Evolutionary conservation across 1,284 basidiomycete genomes (phyloP).

Genomic region (Kwoniella shivajii): DNA sequence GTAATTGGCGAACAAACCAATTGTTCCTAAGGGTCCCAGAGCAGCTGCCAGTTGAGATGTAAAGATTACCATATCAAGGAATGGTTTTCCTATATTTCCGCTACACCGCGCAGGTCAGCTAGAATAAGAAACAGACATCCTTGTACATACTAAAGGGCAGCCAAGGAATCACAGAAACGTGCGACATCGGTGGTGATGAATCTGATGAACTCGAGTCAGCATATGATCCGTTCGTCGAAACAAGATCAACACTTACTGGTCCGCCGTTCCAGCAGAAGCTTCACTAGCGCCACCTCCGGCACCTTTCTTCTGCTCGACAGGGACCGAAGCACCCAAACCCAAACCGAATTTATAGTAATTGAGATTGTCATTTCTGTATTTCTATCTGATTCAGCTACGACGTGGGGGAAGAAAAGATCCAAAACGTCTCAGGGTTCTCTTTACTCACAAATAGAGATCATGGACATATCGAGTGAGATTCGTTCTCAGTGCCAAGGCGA

Average conservation of each 20-base stretch:
- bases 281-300: conserved; percentile 53
- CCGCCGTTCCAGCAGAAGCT: conserved; percentile 66
- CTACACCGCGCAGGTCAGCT: conserved; percentile 44
- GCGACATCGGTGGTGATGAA: conserved; percentile 93
- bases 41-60: conserved; percentile 86
- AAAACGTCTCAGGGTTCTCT: too few relatives aligned
- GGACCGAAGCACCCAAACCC: conserved; percentile 49
- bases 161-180: conserved; percentile 83
- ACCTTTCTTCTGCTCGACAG: not conserved
- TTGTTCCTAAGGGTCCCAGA: conserved; percentile 73
- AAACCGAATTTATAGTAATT: conserved; percentile 60
- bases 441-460: conserved; percentile 78
- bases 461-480: conserved; percentile 88
- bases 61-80: conserved; percentile 89
- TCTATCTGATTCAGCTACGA: not conserved
- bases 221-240: not conserved
- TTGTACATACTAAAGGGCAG: conserved; percentile 77
- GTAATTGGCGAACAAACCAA: conserved; percentile 81
- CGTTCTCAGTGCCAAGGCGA: conserved; percentile 81
- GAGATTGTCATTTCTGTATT: conserved; percentile 52
- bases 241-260: conserved; percentile 60
- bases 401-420: not conserved
- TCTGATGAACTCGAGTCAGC: conserved; percentile 41
- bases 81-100: conserved; percentile 83
- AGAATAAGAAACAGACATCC: not conserved